Conservation (phyloP, 2,329 filamentous ascomycete genomes). For the Mycosphaerella sp. region DNA sequence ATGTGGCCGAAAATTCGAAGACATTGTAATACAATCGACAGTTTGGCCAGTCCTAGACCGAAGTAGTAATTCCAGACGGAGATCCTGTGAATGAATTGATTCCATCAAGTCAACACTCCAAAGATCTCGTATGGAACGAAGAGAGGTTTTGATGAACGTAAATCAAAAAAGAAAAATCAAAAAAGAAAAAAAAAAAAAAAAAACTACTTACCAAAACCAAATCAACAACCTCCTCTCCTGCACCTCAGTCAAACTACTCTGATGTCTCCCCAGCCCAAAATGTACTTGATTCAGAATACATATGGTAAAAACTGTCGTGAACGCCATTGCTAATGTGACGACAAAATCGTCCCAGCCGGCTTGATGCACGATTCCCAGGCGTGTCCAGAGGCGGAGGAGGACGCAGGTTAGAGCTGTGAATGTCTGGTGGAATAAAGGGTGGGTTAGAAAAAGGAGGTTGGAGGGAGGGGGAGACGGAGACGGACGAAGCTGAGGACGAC, state of each 20-base stretch:
- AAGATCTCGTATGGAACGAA: no score
- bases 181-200: no score
- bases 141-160: no score
- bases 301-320: background rate
- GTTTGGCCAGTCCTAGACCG: conserved; percentile 18
- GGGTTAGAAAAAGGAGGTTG: background rate
- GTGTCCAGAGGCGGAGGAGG: conserved; percentile 11
- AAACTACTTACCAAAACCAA: conserved; percentile 3
- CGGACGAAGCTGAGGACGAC: conserved; percentile 8
- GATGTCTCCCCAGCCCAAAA: conserved; percentile 16
- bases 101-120: no score
- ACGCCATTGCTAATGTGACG: background rate
- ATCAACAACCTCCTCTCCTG: background rate
- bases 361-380: conserved; percentile 3
- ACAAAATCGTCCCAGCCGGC: conserved; percentile 7
- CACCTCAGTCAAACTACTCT: conserved; percentile 7
- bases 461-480: background rate
- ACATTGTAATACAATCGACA: conserved; percentile 18
- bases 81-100: background rate
- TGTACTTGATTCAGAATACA: conserved; percentile 5
- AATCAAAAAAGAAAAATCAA: no score
- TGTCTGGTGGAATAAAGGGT: background rate
- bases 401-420: conserved; percentile 8
- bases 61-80: conserved; percentile 14
- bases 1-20: conserved; percentile 21